Evolutionary conservation across 768 basidiomycete genomes (phyloP), one percentile per base, ranked within the genome.

Genomic region (Pisolithus marmoratus): DNA sequence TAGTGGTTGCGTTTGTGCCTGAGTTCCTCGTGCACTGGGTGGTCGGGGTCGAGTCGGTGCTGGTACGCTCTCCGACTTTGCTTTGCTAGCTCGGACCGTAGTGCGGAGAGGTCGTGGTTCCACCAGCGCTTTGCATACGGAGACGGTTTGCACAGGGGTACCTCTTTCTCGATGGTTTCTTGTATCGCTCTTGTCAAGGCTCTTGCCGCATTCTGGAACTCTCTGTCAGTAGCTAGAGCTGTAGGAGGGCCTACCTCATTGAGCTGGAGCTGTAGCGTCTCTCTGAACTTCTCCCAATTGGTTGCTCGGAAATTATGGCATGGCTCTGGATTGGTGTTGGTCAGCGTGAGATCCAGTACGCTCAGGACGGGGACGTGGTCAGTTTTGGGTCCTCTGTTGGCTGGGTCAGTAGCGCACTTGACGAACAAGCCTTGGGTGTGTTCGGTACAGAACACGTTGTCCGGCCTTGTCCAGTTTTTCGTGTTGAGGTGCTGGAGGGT

Each of bases 91-190:
- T n/a, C n/a, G n/a, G n/a, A n/a, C n/a, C n/a, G n/a, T n/a, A n/a
- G n/a, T n/a, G n/a, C n/a, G n/a, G n/a, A n/a, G n/a, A n/a, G n/a
- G n/a, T n/a, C n/a, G n/a, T 53, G 49, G 0, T 49, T 61, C 68
- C 64, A 74, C 73, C 71, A 74, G 4, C 61, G 23, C 34, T 71
- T 72, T 3, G 54, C 26, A 48, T 61, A 60, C 1, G 62, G 63
- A 1, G 49, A 54, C 1, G 60, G 58, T 31, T 57, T 53, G 2
- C 52, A 26, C 1, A 47, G 19, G 0, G 67, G 69, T 0, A 68
- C 61, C 5, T 50, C 23, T 8, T 52, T 45, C 14, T 54, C 37
- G 0, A 68, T 60, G 0, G 59, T 58, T 0, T 51, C 40, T 20
- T 59, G 43, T 0, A 73, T n/a, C n/a, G n/a, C n/a, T n/a, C n/a